A percentile compares a stretch with the other conserved stretches of the same genome.
Evolutionary conservation across 2,329 filamentous ascomycete species (phyloP).

Genomic region (Microdochium bolleyi): DNA sequence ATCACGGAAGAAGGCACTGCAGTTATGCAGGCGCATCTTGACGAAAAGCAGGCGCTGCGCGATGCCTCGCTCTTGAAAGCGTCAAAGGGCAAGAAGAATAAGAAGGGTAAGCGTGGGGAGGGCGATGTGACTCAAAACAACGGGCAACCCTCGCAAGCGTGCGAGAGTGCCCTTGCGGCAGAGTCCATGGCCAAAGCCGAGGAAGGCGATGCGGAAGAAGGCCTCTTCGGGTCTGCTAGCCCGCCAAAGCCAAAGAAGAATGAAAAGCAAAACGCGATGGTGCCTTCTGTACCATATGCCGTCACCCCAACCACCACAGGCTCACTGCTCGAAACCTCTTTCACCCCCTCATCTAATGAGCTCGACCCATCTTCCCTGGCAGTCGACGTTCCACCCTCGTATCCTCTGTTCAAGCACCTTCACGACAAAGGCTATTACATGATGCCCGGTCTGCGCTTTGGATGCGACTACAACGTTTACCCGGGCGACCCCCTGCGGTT

Average conservation of each 20-base stretch:
- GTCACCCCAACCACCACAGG: conserved; percentile 27
- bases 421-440: conserved; percentile 77
- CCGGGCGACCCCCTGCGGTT: conserved; percentile 91
- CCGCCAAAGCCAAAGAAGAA: background rate
- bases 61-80: conserved; percentile 5
- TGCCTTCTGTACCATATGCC: conserved; percentile 12
- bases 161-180: conserved; percentile 29
- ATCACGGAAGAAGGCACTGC: background rate
- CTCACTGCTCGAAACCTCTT: conserved; percentile 2
- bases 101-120: conserved; percentile 5
- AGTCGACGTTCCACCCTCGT: conserved; percentile 40
- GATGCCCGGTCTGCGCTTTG: conserved; percentile 88
- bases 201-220: background rate
- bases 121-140: conserved; percentile 25
- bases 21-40: conserved; percentile 23
- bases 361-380: conserved; percentile 1
- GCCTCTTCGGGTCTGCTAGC: background rate
- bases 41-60: conserved; percentile 21
- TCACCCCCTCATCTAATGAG: background rate
- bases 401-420: conserved; percentile 73
- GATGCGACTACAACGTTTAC: conserved; percentile 90
- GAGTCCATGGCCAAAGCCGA: background rate
- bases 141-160: conserved; percentile 17
- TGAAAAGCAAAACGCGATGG: background rate
- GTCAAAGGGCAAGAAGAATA: conserved; percentile 8